Conservation (phyloP, 2,329 filamentous ascomycete genomes). For the Colletotrichum sp. region DNA sequence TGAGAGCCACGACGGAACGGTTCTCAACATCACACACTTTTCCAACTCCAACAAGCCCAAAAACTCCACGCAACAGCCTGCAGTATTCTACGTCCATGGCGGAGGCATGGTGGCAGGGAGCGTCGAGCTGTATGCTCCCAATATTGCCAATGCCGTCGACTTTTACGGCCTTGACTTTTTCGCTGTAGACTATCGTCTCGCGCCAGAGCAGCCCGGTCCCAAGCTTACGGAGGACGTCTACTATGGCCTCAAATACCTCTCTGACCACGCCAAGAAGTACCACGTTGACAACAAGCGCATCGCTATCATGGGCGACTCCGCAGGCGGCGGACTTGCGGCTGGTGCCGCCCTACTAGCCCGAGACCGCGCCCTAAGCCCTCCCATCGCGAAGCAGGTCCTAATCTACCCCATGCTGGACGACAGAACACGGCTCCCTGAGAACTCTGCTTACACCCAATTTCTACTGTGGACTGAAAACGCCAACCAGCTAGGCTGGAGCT, state of each 20-base stretch:
- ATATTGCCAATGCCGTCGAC: constrained; percentile 29
- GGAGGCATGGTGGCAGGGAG: constrained; percentile 42
- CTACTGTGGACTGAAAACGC: neutral
- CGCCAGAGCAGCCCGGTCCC: constrained; percentile 44
- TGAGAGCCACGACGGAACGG: constrained; percentile 20
- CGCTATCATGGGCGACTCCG: constrained; percentile 25
- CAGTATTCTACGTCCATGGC: constrained; percentile 43
- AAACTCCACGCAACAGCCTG: constrained; percentile 20
- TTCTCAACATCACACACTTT: constrained; percentile 23
- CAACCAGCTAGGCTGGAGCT: neutral
- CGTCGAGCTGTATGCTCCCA: constrained; percentile 27
- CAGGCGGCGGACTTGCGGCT: constrained; percentile 26
- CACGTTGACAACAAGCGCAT: constrained; percentile 25
- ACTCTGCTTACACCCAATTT: neutral
- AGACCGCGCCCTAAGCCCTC: constrained; percentile 28
- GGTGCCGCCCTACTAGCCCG: constrained; percentile 43
- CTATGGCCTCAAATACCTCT: constrained; percentile 29
- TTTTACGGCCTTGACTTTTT: constrained; percentile 37
- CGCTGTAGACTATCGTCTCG: constrained; percentile 45
- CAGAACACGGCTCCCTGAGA: constrained; percentile 14
- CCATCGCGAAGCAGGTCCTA: constrained; percentile 35
- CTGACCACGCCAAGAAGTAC: constrained; percentile 24
- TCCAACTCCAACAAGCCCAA: neutral
- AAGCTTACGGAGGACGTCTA: constrained; percentile 40
- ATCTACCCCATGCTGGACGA: constrained; percentile 40